Percentiles rank a stretch among this genome's conserved stretches.
Conservation (phyloP, 2,329 filamentous ascomycete species). For the Chaetomiaceae sp. region DNA sequence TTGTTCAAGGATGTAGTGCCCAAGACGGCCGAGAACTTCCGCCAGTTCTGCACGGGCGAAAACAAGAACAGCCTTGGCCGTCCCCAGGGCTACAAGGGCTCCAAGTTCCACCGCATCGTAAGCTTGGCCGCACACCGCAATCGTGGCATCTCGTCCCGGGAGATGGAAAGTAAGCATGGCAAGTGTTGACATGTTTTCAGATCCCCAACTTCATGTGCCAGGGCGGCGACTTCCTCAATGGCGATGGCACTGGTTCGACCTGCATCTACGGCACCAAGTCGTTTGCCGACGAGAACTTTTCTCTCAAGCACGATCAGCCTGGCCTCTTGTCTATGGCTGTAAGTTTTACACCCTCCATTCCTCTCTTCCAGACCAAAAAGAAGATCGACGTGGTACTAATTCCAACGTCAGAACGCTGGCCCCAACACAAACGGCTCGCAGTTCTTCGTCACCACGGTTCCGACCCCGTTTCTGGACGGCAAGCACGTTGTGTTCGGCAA, state of each 20-base stretch:
- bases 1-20: conserved; percentile 82
- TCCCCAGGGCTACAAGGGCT: conserved; percentile 90
- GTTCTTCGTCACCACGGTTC: conserved; percentile 92
- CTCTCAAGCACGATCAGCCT: conserved; percentile 68
- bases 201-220: conserved; percentile 98
- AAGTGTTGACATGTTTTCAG: conserved; percentile 46
- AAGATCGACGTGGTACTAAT: too few species aligned
- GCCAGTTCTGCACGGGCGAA: conserved; percentile 94
- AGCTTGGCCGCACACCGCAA: too few species aligned
- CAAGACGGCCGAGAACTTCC: conserved; percentile 92
- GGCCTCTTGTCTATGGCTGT: conserved; percentile 92
- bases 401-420: conserved; percentile 66
- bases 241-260: conserved; percentile 83
- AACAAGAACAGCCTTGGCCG: conserved; percentile 70
- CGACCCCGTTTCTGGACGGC: conserved; percentile 80
- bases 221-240: conserved; percentile 91
- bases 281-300: conserved; percentile 91
- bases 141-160: too few species aligned
- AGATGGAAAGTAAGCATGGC: too few species aligned
- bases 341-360: conserved; percentile 36
- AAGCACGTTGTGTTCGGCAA: conserved; percentile 97
- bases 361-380: too few species aligned
- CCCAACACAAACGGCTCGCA: conserved; percentile 91
- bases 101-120: conserved; percentile 91
- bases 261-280: conserved; percentile 81